These are phyloP conservation scores for Aspergillus arachidicola DNA, from an alignment of 2,329 filamentous ascomycete genomes.

Conservation along the genomic window DNA sequence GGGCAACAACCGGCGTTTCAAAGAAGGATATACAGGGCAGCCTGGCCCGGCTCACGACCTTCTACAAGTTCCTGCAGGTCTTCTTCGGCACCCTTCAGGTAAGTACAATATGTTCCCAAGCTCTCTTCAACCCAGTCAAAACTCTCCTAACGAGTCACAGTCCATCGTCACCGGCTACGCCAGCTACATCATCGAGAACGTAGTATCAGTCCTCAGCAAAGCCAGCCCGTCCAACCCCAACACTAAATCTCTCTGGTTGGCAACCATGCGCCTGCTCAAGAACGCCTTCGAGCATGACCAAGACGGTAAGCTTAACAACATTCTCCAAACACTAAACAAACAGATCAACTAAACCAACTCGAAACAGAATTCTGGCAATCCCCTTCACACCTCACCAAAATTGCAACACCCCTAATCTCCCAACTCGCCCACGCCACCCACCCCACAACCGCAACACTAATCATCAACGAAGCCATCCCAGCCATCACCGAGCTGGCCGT, in stretches of 20 bases:
- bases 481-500: conserved; percentile 77
- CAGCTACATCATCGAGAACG: conserved; percentile 78
- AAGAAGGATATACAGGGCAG: conserved; percentile 64
- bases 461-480: conserved; percentile 63
- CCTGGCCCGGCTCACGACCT: conserved; percentile 67
- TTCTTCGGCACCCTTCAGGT: conserved; percentile 84
- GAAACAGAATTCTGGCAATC: conserved; percentile 83
- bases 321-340: background rate
- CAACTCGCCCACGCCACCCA: conserved; percentile 60
- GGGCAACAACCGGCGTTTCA: conserved; percentile 65
- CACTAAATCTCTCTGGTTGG: conserved; percentile 66
- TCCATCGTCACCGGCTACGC: conserved; percentile 93
- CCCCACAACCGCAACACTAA: conserved; percentile 48
- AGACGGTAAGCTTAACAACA: conserved; percentile 57
- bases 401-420: conserved; percentile 69
- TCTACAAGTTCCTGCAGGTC: conserved; percentile 76
- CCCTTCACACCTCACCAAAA: conserved; percentile 77
- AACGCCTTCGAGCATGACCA: conserved; percentile 86
- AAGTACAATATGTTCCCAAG: conserved; percentile 16
- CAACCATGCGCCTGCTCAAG: conserved; percentile 70
- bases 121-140: conserved; percentile 1
- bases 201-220: conserved; percentile 62
- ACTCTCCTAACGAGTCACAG: conserved; percentile 34
- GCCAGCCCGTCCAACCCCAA: conserved; percentile 45
- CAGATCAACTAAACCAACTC: conserved; percentile 13